These are phyloP conservation scores for Tilletia indica DNA, from an alignment of 1,284 basidiomycete species.

Conservation along the genomic window DNA sequence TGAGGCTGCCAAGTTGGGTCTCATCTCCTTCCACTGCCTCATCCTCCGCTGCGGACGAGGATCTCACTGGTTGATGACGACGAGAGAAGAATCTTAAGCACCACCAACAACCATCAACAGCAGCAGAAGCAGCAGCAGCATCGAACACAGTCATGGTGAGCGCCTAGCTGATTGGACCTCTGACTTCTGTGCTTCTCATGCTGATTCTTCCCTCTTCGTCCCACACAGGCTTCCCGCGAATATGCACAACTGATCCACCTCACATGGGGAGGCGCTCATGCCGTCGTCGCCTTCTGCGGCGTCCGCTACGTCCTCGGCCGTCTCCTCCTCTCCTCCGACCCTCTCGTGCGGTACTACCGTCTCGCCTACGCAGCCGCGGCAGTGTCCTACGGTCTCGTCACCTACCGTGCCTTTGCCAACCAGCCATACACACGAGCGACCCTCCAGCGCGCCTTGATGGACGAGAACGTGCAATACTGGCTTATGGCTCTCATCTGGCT, in stretches of 20 bases:
- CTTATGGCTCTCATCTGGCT: constrained; percentile 56
- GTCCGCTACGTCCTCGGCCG: constrained; percentile 47
- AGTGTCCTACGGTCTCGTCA: constrained; percentile 55
- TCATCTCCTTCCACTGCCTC: no score
- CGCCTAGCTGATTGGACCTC: no score
- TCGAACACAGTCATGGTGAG: no score
- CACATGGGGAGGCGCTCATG: constrained; percentile 55
- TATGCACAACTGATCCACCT: constrained; percentile 35
- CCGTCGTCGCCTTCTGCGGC: constrained; percentile 52
- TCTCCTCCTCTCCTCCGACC: constrained; percentile 37
- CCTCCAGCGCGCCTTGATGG: constrained; percentile 55
- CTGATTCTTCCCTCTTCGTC: neutral
- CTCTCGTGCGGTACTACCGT: constrained; percentile 48
- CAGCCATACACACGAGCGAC: constrained; percentile 53
- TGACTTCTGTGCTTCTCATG: no score
- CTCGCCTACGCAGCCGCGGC: constrained; percentile 54
- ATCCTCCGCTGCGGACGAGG: no score
- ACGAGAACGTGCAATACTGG: constrained; percentile 57
- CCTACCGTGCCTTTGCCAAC: constrained; percentile 54
- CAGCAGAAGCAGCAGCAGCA: no score
- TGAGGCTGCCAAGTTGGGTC: no score
- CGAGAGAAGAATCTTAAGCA: no score
- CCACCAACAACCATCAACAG: no score
- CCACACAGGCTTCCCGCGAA: neutral
- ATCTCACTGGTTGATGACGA: no score